phyloP scores from a whole-genome alignment of 2,329 filamentous ascomycete genomes.

The Fusarium zealandicum region DNA sequence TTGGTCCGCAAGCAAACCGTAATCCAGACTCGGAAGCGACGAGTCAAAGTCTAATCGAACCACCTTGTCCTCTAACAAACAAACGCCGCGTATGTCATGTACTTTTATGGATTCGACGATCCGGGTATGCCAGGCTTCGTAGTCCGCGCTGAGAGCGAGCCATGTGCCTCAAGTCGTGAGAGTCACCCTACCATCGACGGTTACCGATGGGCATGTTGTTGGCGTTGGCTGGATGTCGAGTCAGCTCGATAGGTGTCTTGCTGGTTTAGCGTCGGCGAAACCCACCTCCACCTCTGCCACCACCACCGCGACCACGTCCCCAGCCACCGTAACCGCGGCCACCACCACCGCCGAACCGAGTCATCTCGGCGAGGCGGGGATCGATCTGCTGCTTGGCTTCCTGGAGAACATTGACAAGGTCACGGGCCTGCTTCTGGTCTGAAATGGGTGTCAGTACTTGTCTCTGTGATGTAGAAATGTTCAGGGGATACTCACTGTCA shows the following conservation, averaged over 20 bases:
- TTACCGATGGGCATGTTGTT: constrained; percentile 59
- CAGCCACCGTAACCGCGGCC: constrained; percentile 77
- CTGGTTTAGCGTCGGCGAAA: constrained; percentile 47
- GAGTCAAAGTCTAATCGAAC: constrained; percentile 42
- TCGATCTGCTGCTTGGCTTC: constrained; percentile 99
- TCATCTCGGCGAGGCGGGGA: constrained; percentile 94
- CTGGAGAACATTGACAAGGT: constrained; percentile 88
- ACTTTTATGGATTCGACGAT: constrained; percentile 35
- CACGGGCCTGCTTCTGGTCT: constrained; percentile 96
- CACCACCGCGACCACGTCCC: constrained; percentile 69
- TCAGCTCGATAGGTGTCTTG: constrained; percentile 47
- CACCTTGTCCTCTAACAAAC: constrained; percentile 41
- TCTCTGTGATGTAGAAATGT: not conserved
- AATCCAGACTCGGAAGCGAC: constrained; percentile 36
- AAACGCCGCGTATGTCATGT: constrained; percentile 43
- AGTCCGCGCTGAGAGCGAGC: constrained; percentile 22
- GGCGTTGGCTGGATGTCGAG: constrained; percentile 52
- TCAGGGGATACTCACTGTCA: constrained; percentile 81
- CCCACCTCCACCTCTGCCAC: constrained; percentile 61
- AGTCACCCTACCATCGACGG: constrained; percentile 57
- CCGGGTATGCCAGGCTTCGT: constrained; percentile 27
- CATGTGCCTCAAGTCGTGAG: constrained; percentile 17
- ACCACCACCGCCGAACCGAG: constrained; percentile 84
- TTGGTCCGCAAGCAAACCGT: constrained; percentile 35
- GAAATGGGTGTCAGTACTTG: constrained; percentile 46